Evolutionary conservation across 441 rosid species (phyloP), one percentile per base, ranked within the genome.

Genomic region (Croton setiger): DNA sequence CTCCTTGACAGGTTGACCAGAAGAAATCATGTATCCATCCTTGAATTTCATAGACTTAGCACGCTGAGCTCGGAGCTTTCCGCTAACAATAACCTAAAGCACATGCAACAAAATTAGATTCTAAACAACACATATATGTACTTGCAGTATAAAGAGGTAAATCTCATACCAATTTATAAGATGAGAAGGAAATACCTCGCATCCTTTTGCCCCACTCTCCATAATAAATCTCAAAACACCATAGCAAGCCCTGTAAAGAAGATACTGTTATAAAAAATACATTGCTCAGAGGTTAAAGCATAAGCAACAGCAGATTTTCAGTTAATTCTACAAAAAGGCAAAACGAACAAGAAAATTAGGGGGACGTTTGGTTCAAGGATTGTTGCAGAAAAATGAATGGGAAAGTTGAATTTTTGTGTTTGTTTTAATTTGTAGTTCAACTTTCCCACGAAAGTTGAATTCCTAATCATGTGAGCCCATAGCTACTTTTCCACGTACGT

Each of bases 1-100:
- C 53, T 89, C 92, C 0, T 84, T 83, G 13, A 83, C 87, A 0
- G 95, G 95, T 60, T 87, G 90, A n/a, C 92, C 95, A n/a, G 95
- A 89, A 35, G 95, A 89, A 3, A 89, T 84, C 92, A 89, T 89
- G 67, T 89, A 89, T n/a, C 95, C 92, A 66, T 89, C 95, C 84
- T 87, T 84, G 43, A 89, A 89, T 78, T 89, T 87, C 92, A 89
- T 89, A 1, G 89, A 83, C 71, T 85, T 88, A 62, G 94, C 92
- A 51, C 89, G 85, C 60, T 82, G 87, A 37, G 90, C 85, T 37
- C 84, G 66, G 51, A 88, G 85, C 82, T 85, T 87, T 65, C 86
- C 84, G 23, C 94, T 85, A 47, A 84, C 84, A 79, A 88, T 87
- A 48, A 87, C 94, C 92, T 84, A 63, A 0, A 4, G 23, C 1